Evolutionary conservation across 2,329 filamentous ascomycete species (phyloP).

Genomic region (Pseudogymnoascus sp.): DNA sequence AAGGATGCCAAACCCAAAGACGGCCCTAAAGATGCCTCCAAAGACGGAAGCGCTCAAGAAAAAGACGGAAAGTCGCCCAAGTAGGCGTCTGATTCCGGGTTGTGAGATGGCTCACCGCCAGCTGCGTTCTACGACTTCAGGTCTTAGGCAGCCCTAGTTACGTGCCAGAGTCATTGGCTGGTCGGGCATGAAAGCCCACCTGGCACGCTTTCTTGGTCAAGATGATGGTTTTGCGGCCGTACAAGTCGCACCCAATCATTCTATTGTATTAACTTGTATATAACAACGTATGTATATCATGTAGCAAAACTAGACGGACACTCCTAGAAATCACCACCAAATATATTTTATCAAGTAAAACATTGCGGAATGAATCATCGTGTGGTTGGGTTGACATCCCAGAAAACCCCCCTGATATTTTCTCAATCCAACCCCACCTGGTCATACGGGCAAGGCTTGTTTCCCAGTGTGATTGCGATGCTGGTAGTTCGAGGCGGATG

Average conservation of each 20-base stretch:
- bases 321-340: slow-evolving; percentile 6
- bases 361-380: background rate
- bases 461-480: background rate
- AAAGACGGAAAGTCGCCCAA: slow-evolving; percentile 18
- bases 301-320: slow-evolving; percentile 3
- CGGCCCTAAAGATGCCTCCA: background rate
- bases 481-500: background rate
- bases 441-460: slow-evolving; percentile 4
- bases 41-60: background rate
- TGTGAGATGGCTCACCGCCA: background rate
- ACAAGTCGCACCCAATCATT: background rate
- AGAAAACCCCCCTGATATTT: background rate
- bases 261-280: background rate
- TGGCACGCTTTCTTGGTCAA: background rate
- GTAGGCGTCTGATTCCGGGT: slow-evolving; percentile 13
- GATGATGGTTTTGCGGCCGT: background rate
- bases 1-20: slow-evolving; percentile 10
- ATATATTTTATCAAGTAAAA: slow-evolving; percentile 1
- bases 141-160: background rate
- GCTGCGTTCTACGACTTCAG: background rate
- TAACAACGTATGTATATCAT: slow-evolving; percentile 5
- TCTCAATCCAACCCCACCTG: background rate
- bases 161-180: background rate
- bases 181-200: background rate
- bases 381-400: background rate